Percentiles rank a stretch among this genome's conserved stretches.
Conservation (phyloP, 495 filamentous ascomycete genomes). For the Polyplosphaeria fusca region DNA sequence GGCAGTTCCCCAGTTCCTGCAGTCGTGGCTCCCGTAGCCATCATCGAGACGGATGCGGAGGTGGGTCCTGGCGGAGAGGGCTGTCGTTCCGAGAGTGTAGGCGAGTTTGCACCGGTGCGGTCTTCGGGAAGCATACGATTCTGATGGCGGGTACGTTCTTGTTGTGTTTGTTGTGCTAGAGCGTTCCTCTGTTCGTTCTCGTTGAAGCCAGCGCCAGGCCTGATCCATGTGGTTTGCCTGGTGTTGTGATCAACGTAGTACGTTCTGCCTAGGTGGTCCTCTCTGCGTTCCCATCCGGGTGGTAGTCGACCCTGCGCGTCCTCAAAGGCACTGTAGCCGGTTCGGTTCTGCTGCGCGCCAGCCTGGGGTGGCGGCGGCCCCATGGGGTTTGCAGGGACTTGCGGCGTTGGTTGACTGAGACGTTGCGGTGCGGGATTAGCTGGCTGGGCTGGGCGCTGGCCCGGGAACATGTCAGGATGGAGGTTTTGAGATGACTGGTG, state of each 20-base stretch:
- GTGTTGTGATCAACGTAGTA: conserved; percentile 99
- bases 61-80: conserved; percentile 47
- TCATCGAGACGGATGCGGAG: conserved; percentile 69
- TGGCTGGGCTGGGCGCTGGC: conserved; percentile 22
- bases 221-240: conserved; percentile 90
- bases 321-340: conserved; percentile 82
- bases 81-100: conserved; percentile 66
- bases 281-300: conserved; percentile 90
- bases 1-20: conserved; percentile 94
- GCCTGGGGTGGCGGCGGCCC: conserved; percentile 47
- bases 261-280: conserved; percentile 94
- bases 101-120: conserved; percentile 89
- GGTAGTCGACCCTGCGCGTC: conserved; percentile 90
- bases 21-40: conserved; percentile 92
- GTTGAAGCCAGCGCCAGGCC: conserved; percentile 78
- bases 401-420: conserved; percentile 41
- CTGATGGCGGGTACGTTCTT: conserved; percentile 88
- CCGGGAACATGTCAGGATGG: conserved; percentile 33
- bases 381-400: conserved; percentile 27
- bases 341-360: conserved; percentile 33
- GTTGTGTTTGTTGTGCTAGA: conserved; percentile 81
- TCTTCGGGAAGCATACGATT: conserved; percentile 95
- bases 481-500: conserved; percentile 38
- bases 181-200: conserved; percentile 73
- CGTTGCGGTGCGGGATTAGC: conserved; percentile 44